phyloP scores from a whole-genome alignment of 768 basidiomycete species.

The Cubamyces sp. region DNA sequence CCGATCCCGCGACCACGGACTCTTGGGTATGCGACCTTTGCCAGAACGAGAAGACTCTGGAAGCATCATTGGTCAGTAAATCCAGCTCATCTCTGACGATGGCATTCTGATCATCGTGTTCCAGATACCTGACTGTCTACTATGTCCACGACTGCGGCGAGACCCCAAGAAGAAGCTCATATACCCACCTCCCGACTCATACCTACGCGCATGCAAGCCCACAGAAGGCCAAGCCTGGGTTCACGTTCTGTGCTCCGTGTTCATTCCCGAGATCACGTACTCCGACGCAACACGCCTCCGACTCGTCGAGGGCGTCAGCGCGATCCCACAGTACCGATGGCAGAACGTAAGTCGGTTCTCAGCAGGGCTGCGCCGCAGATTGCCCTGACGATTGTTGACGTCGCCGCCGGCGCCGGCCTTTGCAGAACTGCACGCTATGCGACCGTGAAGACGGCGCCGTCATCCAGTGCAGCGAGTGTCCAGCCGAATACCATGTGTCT shows the following conservation, averaged over 20 bases:
- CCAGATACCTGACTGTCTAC: constrained; percentile 81
- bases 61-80: constrained; percentile 74
- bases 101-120: constrained; percentile 2
- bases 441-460: constrained; percentile 74
- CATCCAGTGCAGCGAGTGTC: constrained; percentile 83
- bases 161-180: constrained; percentile 53
- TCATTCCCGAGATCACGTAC: constrained; percentile 83
- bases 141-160: constrained; percentile 69
- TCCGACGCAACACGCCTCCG: constrained; percentile 74
- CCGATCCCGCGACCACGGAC: constrained; percentile 65
- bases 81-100: not conserved
- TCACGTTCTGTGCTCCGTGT: constrained; percentile 88
- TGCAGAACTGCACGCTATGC: constrained; percentile 78
- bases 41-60: constrained; percentile 77
- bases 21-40: constrained; percentile 90
- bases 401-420: not conserved
- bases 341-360: constrained; percentile 54
- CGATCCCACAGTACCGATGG: constrained; percentile 74
- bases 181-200: constrained; percentile 60
- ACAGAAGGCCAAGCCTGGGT: constrained; percentile 95
- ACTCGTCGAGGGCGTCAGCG: constrained; percentile 85
- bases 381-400: constrained; percentile 17
- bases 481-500: constrained; percentile 78
- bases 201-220: constrained; percentile 79
- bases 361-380: constrained; percentile 1